Base-by-base conservation (phyloP, 768 basidiomycete genomes). In the Suillus bovinus region DNA sequence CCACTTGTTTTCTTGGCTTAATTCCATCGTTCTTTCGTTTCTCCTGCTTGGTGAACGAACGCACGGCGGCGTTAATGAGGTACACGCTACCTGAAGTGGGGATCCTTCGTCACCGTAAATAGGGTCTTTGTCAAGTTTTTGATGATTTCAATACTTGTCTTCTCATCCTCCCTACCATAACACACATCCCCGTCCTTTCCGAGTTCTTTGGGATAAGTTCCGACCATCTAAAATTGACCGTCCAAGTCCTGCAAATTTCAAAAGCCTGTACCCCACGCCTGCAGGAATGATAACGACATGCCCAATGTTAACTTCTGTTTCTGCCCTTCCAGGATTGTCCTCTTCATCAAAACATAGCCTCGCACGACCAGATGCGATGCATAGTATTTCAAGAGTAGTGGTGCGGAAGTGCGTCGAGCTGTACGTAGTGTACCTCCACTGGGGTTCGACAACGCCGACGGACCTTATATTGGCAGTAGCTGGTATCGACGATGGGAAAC, bases 381-480 rank as follows among this genome's bases (percentile, higher is more conserved):
- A 73, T 60, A 81, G 66, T 17, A 81, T 71, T 61, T 80, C 79
- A 72, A 81, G 76, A 14, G 76, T 76, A 44, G 76, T 80, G n/a
- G 74, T 76, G 63, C 81, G 79, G 66, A 76, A 82, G 65, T 81
- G 79, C 29, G 75, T 72, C 31, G 70, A 70, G 47, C 59, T 64
- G 70, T 79, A 80, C 78, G 79, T 79, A 29, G 77, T 74, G 67
- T 76, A 81, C 16, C 76, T 73, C 79, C 80, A 80, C 60, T 76
- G 71, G 4, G 80, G 79, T 39, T 63, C 62, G n/a, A 74, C 73
- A 17, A 76, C 74, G 10, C 74, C 78, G 31, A 76, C 66, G 33
- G 61, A 68, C 17, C 50, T 47, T 38, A 82, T 64, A 64, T 80
- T 76, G 20, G 69, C 62, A 20, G 63, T 44, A 2, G 71, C 53